Conservation (phyloP, 2,329 filamentous ascomycete genomes). For the Fusarium vanettenii region DNA sequence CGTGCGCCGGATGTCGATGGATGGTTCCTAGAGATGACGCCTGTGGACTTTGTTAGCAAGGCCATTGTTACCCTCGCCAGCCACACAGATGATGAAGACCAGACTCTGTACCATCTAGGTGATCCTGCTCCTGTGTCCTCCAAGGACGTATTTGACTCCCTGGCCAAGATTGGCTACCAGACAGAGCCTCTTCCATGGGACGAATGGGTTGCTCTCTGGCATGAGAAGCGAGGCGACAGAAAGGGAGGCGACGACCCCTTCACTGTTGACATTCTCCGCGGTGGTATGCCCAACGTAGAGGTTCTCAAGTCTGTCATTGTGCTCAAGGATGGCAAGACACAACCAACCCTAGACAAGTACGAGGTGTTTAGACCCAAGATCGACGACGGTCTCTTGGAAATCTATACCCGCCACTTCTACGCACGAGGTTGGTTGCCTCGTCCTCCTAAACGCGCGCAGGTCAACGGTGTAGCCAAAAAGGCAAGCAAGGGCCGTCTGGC, state of each 20-base stretch:
- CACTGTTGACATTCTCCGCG: constrained; percentile 82
- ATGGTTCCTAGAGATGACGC: constrained; percentile 87
- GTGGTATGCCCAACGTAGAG: constrained; percentile 82
- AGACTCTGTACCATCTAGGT: constrained; percentile 78
- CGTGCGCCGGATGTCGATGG: constrained; percentile 76
- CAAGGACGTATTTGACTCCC: constrained; percentile 71
- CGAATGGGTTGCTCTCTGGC: constrained; percentile 81
- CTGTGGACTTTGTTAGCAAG: constrained; percentile 83
- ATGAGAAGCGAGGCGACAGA: constrained; percentile 72
- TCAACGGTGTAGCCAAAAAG: constrained; percentile 41
- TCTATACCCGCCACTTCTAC: constrained; percentile 84
- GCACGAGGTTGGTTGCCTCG: constrained; percentile 80
- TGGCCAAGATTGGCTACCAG: constrained; percentile 76
- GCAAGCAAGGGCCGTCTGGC: constrained; percentile 67
- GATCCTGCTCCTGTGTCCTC: constrained; percentile 78
- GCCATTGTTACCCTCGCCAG: constrained; percentile 78
- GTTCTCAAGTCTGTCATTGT: constrained; percentile 78
- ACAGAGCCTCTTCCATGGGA: constrained; percentile 76
- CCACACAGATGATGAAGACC: constrained; percentile 69
- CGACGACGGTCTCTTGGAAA: constrained; percentile 77
- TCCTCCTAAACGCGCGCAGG: constrained; percentile 64
- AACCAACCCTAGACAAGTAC: constrained; percentile 65
- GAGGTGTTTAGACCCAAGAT: constrained; percentile 74
- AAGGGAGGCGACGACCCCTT: constrained; percentile 78
- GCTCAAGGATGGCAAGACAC: constrained; percentile 76